These are phyloP conservation scores for Xylariaceae sp. DNA, from an alignment of 2,329 filamentous ascomycete genomes.

Conservation along the genomic window DNA sequence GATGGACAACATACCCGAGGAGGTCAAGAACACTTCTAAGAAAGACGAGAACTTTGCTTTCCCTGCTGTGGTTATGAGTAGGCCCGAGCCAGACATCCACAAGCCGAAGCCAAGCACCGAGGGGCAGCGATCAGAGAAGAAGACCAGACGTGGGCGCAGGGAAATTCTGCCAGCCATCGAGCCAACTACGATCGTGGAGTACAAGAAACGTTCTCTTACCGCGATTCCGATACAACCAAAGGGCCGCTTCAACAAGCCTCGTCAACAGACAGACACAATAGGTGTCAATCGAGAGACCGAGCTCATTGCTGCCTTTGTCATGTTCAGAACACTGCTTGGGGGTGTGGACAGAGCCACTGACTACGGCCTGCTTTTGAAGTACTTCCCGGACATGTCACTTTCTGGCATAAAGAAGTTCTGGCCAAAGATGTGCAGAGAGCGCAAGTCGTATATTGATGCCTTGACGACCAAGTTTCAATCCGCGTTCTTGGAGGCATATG, in stretches of 20 bases:
- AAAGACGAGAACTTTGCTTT: conserved; percentile 23
- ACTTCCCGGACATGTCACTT: conserved; percentile 48
- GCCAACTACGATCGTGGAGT: conserved; percentile 16
- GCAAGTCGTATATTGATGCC: conserved; percentile 45
- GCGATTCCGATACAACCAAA: conserved; percentile 21
- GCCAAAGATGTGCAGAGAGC: conserved; percentile 42
- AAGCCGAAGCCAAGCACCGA: no score
- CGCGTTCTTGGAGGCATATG: conserved; percentile 59
- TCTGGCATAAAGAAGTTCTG: conserved; percentile 48
- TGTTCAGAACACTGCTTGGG: conserved; percentile 50
- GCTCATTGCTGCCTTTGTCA: conserved; percentile 50
- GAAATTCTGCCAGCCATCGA: no score
- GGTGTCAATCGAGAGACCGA: conserved; percentile 36
- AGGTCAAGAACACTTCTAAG: conserved; percentile 21
- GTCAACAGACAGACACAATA: conserved; percentile 22
- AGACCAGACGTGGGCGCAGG: no score
- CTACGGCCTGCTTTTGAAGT: conserved; percentile 49
- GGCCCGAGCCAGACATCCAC: no score
- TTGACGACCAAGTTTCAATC: conserved; percentile 58
- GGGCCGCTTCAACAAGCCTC: conserved; percentile 26
- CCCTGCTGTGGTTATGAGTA: no score
- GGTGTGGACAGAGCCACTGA: conserved; percentile 53
- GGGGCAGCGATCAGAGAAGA: no score
- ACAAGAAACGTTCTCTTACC: conserved; percentile 22
- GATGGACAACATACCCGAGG: conserved; percentile 34